These are phyloP conservation scores for Knoxia roxburghii DNA, from an alignment of 257 asterid species.

Conservation along the genomic window DNA sequence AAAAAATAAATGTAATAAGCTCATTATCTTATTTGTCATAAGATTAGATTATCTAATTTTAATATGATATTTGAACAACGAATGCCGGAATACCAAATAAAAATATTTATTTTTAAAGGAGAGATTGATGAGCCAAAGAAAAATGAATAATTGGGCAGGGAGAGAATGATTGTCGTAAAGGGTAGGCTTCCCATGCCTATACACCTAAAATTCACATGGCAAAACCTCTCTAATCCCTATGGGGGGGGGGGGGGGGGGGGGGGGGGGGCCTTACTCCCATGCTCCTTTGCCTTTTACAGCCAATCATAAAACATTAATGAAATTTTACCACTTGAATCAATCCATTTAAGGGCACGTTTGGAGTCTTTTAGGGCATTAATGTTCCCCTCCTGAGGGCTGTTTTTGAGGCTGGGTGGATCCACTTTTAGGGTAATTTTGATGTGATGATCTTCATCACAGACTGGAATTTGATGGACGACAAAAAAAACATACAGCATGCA, in stretches of 20 bases:
- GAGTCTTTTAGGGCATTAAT: too few relatives aligned
- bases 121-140: too few relatives aligned
- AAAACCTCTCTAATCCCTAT: not conserved
- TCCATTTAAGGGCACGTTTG: too few relatives aligned
- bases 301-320: conserved; percentile 11
- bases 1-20: too few relatives aligned
- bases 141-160: conserved; percentile 1
- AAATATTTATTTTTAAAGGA: too few relatives aligned
- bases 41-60: too few relatives aligned
- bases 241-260: too few relatives aligned
- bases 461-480: conserved; percentile 17
- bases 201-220: conserved; percentile 59
- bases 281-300: conserved; percentile 23
- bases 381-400: not conserved
- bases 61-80: too few relatives aligned
- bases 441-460: conserved; percentile 12
- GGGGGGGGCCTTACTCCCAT: conserved; percentile 23
- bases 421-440: not conserved
- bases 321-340: too few relatives aligned
- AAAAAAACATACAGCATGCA: conserved; percentile 7
- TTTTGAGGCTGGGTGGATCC: not conserved
- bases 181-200: conserved; percentile 61
- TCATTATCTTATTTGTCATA: too few relatives aligned
- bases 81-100: too few relatives aligned
- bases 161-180: conserved; percentile 49